Percentiles rank a stretch among this genome's conserved stretches.
Conservation (phyloP, 2,329 filamentous ascomycete species). For the Colletotrichum sp. region DNA sequence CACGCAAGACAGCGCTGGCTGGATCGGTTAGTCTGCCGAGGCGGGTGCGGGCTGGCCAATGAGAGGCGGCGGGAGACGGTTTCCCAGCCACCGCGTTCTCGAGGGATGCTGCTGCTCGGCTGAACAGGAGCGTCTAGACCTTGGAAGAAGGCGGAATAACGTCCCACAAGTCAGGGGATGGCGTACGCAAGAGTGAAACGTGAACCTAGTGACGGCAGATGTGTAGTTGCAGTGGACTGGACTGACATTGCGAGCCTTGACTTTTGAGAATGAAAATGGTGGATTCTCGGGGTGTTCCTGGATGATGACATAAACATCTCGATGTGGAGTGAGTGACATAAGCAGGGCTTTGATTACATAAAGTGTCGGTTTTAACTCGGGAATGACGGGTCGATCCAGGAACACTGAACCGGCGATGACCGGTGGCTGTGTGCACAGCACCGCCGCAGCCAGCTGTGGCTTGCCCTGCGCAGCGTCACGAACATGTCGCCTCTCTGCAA, state of each 20-base stretch:
- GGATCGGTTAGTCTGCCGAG: not conserved
- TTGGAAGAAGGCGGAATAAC: not conserved
- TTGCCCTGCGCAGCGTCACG: not conserved
- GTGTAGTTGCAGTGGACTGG: not conserved
- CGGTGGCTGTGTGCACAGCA: not conserved
- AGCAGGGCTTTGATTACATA: not conserved
- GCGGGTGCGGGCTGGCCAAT: not conserved
- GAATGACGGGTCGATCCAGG: not conserved
- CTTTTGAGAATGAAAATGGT: not conserved
- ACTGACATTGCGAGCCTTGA: not conserved
- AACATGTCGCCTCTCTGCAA: not conserved
- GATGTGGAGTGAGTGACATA: not conserved
- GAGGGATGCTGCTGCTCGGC: not conserved
- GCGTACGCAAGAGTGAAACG: not conserved
- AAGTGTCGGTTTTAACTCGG: not conserved
- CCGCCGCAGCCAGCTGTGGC: not conserved
- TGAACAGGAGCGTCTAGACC: not conserved
- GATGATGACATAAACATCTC: not conserved
- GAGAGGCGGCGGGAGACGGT: not conserved
- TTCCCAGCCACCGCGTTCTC: slow-evolving; percentile 1
- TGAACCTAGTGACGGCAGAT: not conserved
- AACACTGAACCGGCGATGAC: not conserved
- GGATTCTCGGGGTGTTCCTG: not conserved
- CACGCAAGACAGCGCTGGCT: not conserved
- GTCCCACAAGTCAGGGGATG: not conserved